Conservation (phyloP, 2,329 filamentous ascomycete species). For the Helminthosporium solani region DNA sequence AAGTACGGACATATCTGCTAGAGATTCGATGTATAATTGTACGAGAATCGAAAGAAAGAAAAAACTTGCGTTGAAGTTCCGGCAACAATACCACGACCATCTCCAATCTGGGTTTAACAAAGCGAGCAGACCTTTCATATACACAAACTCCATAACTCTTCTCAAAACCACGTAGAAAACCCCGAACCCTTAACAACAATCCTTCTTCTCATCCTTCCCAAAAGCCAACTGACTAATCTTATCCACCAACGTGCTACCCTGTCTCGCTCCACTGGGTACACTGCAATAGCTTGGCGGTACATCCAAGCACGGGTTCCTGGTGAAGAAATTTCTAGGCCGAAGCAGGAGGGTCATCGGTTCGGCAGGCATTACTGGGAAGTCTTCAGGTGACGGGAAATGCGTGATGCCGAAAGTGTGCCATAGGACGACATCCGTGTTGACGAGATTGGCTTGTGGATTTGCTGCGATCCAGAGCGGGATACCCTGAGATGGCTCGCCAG, state of each 20-base stretch:
- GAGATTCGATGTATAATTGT: no score
- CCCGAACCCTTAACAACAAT: conserved; percentile 12
- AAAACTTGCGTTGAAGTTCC: no score
- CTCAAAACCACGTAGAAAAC: no score
- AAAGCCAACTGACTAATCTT: conserved; percentile 53
- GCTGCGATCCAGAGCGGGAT: conserved; percentile 74
- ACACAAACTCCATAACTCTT: no score
- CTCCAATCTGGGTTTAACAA: no score
- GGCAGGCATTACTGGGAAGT: conserved; percentile 89
- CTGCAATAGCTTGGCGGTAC: conserved; percentile 74
- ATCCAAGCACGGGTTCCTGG: conserved; percentile 75
- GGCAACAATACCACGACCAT: no score
- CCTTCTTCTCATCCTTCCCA: conserved; percentile 37
- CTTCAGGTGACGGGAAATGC: conserved; percentile 85
- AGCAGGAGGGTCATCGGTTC: conserved; percentile 77
- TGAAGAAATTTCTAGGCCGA: conserved; percentile 80
- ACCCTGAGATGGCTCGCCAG: conserved; percentile 72
- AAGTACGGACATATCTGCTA: no score
- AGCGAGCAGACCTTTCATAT: no score
- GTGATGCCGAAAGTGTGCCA: conserved; percentile 94
- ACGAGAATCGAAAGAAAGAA: no score
- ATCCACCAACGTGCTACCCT: conserved; percentile 51
- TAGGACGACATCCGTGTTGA: conserved; percentile 81
- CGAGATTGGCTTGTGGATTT: conserved; percentile 66
- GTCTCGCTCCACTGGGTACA: conserved; percentile 68